Base-by-base conservation (phyloP, 2,329 filamentous ascomycete genomes). In the Fusarium sp. region DNA sequence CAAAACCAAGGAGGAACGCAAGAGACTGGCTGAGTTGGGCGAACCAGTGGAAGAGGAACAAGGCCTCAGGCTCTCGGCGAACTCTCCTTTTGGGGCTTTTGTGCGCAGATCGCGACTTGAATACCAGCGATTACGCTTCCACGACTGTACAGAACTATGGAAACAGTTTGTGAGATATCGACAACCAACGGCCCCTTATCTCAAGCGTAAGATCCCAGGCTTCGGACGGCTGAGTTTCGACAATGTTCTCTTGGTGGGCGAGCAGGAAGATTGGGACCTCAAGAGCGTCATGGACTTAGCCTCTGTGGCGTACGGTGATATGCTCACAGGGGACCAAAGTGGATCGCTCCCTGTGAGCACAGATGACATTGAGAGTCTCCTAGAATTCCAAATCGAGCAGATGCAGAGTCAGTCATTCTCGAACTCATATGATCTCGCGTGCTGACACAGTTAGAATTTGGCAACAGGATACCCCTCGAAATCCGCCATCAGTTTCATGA, bases 341-440 rank as follows among this genome's bases (percentile, higher is more conserved):
- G 80, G 81, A 7, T 82, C 83, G 4, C 72, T 87, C 22, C 82
- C 87, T 5, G 87, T 94, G 62, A 96, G 94, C 81, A 91, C 90
- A 1, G 92, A 96, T 75, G 94, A 97, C 78, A 86, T 96, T 13
- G 94, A 97, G 79, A 89, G 89, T 36, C 84, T 98, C 34, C 84
- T 98, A 26, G 94, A 97, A 75, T 97, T 96, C 76, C 95, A 98
- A 79, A 92, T 98, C 42, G 92, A 94, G 72, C 91, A 94, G 80
- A 90, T 98, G 84, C 95, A 98, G 80, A 93, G 93, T 92, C 83
- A 78, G 85, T 82, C 20, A 17, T n/a, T 18, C 22, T 39, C n/a
- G 24, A 5, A 14, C 14, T 3, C n/a, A 18, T 6, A 47, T 13
- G 6, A 52, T 14, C n/a, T 51, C n/a, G 17, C 56, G 78, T 44